These are phyloP conservation scores for Irineochytrium annulatum DNA, from an alignment of 192 early-diverging fungal genomes.

Conservation along the genomic window DNA sequence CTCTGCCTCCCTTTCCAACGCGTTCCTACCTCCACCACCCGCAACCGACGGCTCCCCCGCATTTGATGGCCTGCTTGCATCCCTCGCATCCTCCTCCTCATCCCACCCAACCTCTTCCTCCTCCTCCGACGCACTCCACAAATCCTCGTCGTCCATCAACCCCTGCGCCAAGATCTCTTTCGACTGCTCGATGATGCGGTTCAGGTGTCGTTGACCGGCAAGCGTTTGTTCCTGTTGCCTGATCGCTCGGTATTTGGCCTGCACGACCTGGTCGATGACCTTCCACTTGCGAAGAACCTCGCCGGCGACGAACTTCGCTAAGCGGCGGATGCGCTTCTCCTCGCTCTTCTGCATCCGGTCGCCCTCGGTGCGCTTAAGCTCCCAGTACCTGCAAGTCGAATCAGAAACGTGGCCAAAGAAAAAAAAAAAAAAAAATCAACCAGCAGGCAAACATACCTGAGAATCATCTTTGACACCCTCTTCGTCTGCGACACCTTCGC, in stretches of 20 bases:
- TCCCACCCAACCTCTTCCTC: slow-evolving; percentile 29
- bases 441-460: neutral
- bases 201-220: slow-evolving; percentile 62
- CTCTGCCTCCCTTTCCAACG: slow-evolving; percentile 59
- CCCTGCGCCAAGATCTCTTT: slow-evolving; percentile 65
- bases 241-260: slow-evolving; percentile 54
- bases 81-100: slow-evolving; percentile 24
- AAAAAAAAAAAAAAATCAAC: slow-evolving; percentile 16
- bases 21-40: slow-evolving; percentile 51
- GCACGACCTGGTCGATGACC: slow-evolving; percentile 35
- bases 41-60: slow-evolving; percentile 3
- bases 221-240: slow-evolving; percentile 55
- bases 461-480: neutral
- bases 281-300: slow-evolving; percentile 71
- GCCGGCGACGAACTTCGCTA: slow-evolving; percentile 64
- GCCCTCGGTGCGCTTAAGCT: slow-evolving; percentile 48
- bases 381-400: slow-evolving; percentile 52
- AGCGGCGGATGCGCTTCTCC: slow-evolving; percentile 38
- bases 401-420: slow-evolving; percentile 48
- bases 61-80: slow-evolving; percentile 13
- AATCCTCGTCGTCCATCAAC: slow-evolving; percentile 29
- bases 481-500: slow-evolving; percentile 28
- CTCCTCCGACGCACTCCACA: neutral
- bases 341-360: slow-evolving; percentile 47
- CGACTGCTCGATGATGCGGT: slow-evolving; percentile 70